Evolutionary conservation across 75 land plant genomes (phyloP).

Genomic region (Cryptomeria japonica): DNA sequence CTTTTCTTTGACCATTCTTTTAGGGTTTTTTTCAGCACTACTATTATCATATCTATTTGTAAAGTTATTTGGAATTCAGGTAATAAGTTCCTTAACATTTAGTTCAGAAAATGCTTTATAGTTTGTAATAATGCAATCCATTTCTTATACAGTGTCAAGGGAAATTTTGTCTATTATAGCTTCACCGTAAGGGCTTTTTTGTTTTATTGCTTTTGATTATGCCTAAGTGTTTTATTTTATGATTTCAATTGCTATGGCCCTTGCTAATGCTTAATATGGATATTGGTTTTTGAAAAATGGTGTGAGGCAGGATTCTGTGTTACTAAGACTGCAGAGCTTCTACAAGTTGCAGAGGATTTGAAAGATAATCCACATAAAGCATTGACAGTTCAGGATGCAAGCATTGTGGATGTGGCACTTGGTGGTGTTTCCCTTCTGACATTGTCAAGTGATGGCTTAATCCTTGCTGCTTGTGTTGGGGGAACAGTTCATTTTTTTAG

Average conservation of each 20-base stretch:
- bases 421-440: slow-evolving; percentile 42
- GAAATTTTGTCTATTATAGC: background rate
- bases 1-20: background rate
- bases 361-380: slow-evolving; percentile 24
- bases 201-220: background rate
- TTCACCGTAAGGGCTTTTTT: background rate
- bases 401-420: slow-evolving; percentile 42
- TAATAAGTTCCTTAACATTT: background rate
- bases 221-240: background rate
- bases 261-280: background rate
- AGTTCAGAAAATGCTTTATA: background rate
- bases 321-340: slow-evolving; percentile 50
- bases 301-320: slow-evolving; percentile 47
- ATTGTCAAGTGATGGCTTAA: slow-evolving; percentile 36
- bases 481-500: slow-evolving; percentile 37
- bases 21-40: background rate
- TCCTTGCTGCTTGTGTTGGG: slow-evolving; percentile 38
- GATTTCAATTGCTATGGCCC: background rate
- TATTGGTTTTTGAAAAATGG: slow-evolving; percentile 1
- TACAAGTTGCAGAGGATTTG: slow-evolving; percentile 34
- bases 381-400: slow-evolving; percentile 27
- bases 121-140: background rate
- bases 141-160: background rate
- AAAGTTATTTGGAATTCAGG: background rate
- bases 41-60: background rate